Evolutionary conservation across 306 rosid species (phyloP), one percentile per base, ranked within the genome.

Genomic region (Quercus ilex): DNA sequence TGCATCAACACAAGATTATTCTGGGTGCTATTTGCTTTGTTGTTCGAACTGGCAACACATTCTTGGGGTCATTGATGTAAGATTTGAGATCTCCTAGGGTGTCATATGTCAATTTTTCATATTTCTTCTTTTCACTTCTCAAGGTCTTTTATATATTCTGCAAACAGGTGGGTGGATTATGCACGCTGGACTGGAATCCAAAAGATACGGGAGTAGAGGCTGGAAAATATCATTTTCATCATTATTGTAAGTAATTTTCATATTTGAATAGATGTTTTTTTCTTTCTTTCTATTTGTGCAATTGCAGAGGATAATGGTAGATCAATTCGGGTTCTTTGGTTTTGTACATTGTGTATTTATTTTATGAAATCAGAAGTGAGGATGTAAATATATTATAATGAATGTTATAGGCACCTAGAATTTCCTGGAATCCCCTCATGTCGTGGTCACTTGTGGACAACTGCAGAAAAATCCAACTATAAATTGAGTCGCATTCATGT

Each of bases 81-180:
- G 87, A 69, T 41, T 59, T 25, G 69, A 31, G 0, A 33, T 23
- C 18, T 49, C 26, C 55, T 76, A n/a, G 25, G 25, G 13, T 23
- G 11, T 4, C 33, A 14, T 17, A 15, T 25, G 0, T 64, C 10
- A 8, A 12, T 14, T 76, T 12, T 3, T 43, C 20, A 8, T 17
- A 71, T 21, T 77, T 71, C 28, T 3, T 28, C 35, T 21, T 28
- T 30, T 5, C 6, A 35, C 14, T 70, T 74, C 73, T 85, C 33
- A 87, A 17, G 46, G 17, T 67, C 15, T 12, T 33, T 49, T 67
- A 58, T 63, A 13, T 71, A 51, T 76, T 62, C 6, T 79, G 23
- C 77, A 41, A 46, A n/a, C 77, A 94, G 97, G 93, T 92, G 98
- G 98, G 94, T 94, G 31, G 97, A 92, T 83, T 94, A 87, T 80